Percentiles rank a stretch among this genome's conserved stretches.
Evolutionary conservation across 129 eudicot species (phyloP).

Genomic region (Chrysanthemum seticuspe): DNA sequence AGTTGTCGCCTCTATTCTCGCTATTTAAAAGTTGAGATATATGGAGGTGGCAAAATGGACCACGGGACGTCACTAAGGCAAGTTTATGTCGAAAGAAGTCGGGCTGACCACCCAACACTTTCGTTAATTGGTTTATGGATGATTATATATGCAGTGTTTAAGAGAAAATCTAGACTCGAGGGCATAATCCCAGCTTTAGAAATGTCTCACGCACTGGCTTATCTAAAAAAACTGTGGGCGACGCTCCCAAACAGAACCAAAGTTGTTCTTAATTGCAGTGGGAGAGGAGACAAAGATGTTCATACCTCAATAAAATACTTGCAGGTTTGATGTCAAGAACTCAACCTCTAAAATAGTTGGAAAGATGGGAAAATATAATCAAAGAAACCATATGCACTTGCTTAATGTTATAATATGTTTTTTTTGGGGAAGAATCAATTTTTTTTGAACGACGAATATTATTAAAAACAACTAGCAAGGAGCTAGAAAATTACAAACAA

Average conservation of each 20-base stretch:
- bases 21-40: too few relatives aligned
- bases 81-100: too few relatives aligned
- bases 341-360: background rate
- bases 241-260: conserved; percentile 52
- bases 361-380: background rate
- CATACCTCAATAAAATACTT: conserved; percentile 74
- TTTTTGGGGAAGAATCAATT: background rate
- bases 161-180: conserved; percentile 69
- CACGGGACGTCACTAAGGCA: too few relatives aligned
- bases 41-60: too few relatives aligned
- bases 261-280: conserved; percentile 75
- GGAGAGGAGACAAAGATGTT: conserved; percentile 90
- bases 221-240: conserved; percentile 76
- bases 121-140: too few relatives aligned
- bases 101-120: too few relatives aligned
- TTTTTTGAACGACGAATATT: too few relatives aligned
- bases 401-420: background rate
- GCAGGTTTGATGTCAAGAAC: conserved; percentile 44
- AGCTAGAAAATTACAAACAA: too few relatives aligned
- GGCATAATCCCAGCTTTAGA: conserved; percentile 91
- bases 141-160: conserved; percentile 49
- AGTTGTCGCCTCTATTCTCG: too few relatives aligned
- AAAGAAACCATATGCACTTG: background rate
- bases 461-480: too few relatives aligned
- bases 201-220: conserved; percentile 85